phyloP scores from a whole-genome alignment of 1,284 basidiomycete genomes.

The Ceratobasidium sp. region DNA sequence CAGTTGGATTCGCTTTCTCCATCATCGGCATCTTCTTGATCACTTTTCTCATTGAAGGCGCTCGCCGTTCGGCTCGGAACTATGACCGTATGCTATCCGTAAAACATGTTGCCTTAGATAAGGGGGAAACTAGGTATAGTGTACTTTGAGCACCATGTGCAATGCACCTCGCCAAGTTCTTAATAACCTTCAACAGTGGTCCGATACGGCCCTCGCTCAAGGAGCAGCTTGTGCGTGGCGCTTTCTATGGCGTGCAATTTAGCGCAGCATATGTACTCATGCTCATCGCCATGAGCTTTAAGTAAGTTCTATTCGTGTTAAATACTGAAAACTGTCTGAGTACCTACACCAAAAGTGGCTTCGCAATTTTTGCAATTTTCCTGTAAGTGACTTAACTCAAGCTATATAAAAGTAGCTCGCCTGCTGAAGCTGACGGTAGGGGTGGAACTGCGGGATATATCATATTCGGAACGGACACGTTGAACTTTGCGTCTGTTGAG shows the following conservation, averaged over 20 bases:
- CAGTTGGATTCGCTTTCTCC: slow-evolving; percentile 36
- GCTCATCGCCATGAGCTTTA: slow-evolving; percentile 39
- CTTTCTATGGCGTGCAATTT: slow-evolving; percentile 35
- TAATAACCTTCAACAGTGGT: too few relatives aligned
- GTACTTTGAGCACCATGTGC: not conserved
- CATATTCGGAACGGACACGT: slow-evolving; percentile 26
- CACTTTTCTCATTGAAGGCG: slow-evolving; percentile 15
- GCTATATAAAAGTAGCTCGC: not conserved
- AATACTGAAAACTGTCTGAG: not conserved
- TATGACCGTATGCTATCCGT: slow-evolving; percentile 30
- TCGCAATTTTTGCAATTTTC: slow-evolving; percentile 31
- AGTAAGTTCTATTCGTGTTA: slow-evolving; percentile 4
- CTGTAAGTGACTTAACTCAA: not conserved
- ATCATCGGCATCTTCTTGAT: slow-evolving; percentile 38
- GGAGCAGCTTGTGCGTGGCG: slow-evolving; percentile 33
- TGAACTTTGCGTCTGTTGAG: not conserved
- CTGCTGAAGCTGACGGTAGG: not conserved
- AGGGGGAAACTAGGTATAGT: not conserved
- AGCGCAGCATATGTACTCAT: slow-evolving; percentile 38
- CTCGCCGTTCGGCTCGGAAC: slow-evolving; percentile 21
- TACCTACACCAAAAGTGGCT: not conserved
- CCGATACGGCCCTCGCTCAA: not conserved
- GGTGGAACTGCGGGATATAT: slow-evolving; percentile 27
- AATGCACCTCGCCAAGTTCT: too few relatives aligned
- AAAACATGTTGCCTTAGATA: not conserved